phyloP scores from a whole-genome alignment of 352 stramenopile genomes.

The Pythium utonaiense region DNA sequence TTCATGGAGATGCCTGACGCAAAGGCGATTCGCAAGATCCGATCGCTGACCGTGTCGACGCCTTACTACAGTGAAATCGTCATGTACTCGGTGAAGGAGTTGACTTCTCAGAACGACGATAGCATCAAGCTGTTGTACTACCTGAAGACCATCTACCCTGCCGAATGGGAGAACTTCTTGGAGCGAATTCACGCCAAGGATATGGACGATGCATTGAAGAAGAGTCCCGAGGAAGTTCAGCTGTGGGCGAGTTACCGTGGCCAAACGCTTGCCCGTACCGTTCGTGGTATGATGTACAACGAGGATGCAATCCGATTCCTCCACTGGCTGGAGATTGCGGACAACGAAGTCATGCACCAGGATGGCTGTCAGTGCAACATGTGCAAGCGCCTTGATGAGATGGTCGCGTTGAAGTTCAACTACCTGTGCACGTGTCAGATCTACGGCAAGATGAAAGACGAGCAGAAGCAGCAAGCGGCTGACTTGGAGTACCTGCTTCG shows the following conservation, averaged over 20 bases:
- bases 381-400: conserved; percentile 77
- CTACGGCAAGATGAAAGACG: conserved; percentile 81
- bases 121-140: conserved; percentile 97
- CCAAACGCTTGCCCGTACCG: conserved; percentile 77
- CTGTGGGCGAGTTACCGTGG: conserved; percentile 82
- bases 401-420: conserved; percentile 86
- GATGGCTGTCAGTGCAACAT: conserved; percentile 72
- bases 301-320: conserved; percentile 80
- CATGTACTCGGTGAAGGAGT: conserved; percentile 83
- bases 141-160: conserved; percentile 83
- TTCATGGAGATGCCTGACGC: conserved; percentile 89
- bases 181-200: conserved; percentile 75
- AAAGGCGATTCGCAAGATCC: conserved; percentile 80
- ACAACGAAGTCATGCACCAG: conserved; percentile 85
- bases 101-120: conserved; percentile 80
- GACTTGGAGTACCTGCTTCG: conserved; percentile 73
- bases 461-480: conserved; percentile 68
- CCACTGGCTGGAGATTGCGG: conserved; percentile 81
- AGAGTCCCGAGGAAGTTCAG: conserved; percentile 71
- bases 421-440: conserved; percentile 87
- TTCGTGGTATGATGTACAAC: conserved; percentile 87
- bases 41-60: conserved; percentile 82
- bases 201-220: conserved; percentile 80
- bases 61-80: conserved; percentile 89
- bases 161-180: conserved; percentile 81